Evolutionary conservation across 192 early-diverging fungal genomes (phyloP).

Genomic region (Coemansia sp.): DNA sequence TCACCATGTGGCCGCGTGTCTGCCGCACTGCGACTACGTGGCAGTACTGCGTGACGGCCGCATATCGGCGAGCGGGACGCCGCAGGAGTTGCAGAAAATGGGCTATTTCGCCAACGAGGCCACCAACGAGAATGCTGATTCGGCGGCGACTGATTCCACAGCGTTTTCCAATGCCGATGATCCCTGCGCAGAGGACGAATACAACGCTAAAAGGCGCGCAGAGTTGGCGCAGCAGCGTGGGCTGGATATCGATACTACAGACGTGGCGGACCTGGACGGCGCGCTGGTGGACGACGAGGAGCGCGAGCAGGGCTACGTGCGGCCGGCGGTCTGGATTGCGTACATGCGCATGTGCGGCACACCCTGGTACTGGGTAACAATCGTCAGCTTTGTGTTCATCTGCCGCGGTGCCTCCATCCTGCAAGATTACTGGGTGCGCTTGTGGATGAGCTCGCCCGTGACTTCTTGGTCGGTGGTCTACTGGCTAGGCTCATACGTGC

Average conservation of each 20-base stretch:
- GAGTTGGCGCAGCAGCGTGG: slow-evolving; percentile 26
- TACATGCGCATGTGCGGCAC: slow-evolving; percentile 76
- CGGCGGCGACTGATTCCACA: background rate
- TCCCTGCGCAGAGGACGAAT: slow-evolving; percentile 31
- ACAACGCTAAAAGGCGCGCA: slow-evolving; percentile 16
- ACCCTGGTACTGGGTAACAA: slow-evolving; percentile 59
- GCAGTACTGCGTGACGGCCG: slow-evolving; percentile 66
- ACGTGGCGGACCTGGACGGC: slow-evolving; percentile 44
- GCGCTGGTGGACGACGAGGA: slow-evolving; percentile 84
- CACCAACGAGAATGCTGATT: background rate
- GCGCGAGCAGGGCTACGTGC: slow-evolving; percentile 78
- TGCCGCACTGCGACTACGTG: slow-evolving; percentile 60
- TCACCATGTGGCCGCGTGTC: slow-evolving; percentile 74
- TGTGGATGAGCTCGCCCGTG: slow-evolving; percentile 53
- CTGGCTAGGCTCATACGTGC: slow-evolving; percentile 66
- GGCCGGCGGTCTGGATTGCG: slow-evolving; percentile 69
- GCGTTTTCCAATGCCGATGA: slow-evolving; percentile 23
- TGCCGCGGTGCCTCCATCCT: slow-evolving; percentile 52
- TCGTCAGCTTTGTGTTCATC: slow-evolving; percentile 32
- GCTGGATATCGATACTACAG: background rate
- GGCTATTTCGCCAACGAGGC: slow-evolving; percentile 16
- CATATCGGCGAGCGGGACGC: slow-evolving; percentile 57
- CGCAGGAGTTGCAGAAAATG: slow-evolving; percentile 39
- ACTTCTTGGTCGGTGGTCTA: slow-evolving; percentile 26
- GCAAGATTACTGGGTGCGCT: slow-evolving; percentile 68